Evolutionary conservation across 495 filamentous ascomycete genomes (phyloP), one percentile per base, ranked within the genome.

Genomic region (Tetracladium setigerum): DNA sequence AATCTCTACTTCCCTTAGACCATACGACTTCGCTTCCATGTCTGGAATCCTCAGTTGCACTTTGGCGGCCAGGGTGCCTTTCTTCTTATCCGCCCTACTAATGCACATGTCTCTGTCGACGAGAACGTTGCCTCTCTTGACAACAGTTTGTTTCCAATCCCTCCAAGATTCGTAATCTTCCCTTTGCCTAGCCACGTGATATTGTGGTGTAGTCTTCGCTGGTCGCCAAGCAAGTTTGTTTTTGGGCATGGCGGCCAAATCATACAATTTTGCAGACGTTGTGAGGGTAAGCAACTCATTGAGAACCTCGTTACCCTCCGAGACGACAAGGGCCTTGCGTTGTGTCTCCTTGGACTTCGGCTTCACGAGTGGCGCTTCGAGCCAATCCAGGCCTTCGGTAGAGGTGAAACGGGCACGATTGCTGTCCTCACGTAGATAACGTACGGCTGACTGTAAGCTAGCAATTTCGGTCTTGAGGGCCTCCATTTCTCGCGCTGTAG

Each of bases 381-480:
- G 75, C 68, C 79, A 82, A 52, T 81, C 77, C 39, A 77, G 63
- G 13, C 68, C 69, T 30, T 76, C 70, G 12, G 82, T 74, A 55
- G 87, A 79, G 17, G 73, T 71, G 17, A 81, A 59, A 24, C 80
- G 76, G 2, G 79, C 70, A 22, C 83, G 77, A n/a, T 77, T 68
- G 58, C 81, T 88, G 45, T 92, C 87, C 46, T 87, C 82, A 18
- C 86, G 77, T 17, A 95, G 67, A 65, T 81, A 91, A 38, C 83
- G 79, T 13, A 96, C 79, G 0, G 88, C 81, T 2, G 82, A 76
- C 62, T 89, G 80, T 7, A 95, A 74, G 46, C 68, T 74, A 16
- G 68, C 59, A 35, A 95, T 87, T 46, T 89, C 81, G 16, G 72
- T 65, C 50, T 81, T 84, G 22, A 91, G 79, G 13, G 67, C 64